Base-by-base conservation (phyloP, 1,284 basidiomycete species). In the Apiotrichum akiyoshidainum region DNA sequence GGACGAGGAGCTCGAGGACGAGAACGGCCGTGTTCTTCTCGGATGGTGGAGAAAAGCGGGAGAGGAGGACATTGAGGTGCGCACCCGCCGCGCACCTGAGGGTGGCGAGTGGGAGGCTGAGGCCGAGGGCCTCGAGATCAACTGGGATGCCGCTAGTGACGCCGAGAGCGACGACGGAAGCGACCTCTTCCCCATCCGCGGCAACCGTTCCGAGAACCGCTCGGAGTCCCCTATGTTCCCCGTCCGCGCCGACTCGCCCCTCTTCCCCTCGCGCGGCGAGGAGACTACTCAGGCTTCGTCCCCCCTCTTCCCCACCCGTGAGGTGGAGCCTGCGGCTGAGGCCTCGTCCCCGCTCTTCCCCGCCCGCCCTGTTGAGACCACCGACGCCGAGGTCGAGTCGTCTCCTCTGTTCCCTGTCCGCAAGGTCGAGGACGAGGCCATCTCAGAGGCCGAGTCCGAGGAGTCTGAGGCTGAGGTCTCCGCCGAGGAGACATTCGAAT, bases 321-420 rank as follows among this genome's bases (percentile, higher is more conserved):
- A 49, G 5, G 31, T 13, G 4, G 57, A 53, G 6, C 26, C 11
- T 5, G 21, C 17, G 16, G 34, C 52, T 5, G 37, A 26, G 4
- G 50, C 16, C 9, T 46, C 39, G 1, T 59, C 57, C 12, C 57
- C 61, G 2, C 37, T 61, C 33, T 61, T 61, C 53, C 59, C 59
- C 13, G 11, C 52, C 5, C 52, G 52, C 33, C 1, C n/a, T 10
- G 19, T 37, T 5, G 53, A 40, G 10, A 13, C 31, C 26, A 31
- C 26, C 8, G 33, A 44, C 11, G 51, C 10, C 1, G 42, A 49
- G 2, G 46, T 19, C 6, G 42, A 39, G 7, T 51, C 14, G 46
- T 66, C 66, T 3, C 62, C 66, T 11, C 58, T 67, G n/a, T 65
- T 67, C 60, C 57, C 65, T 6, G 8, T 57, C 10, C 60, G 59